Evolutionary conservation across 805 yeast species (phyloP), one percentile per base, ranked within the genome.

Genomic region (Wickerhamiella bombiphila): DNA sequence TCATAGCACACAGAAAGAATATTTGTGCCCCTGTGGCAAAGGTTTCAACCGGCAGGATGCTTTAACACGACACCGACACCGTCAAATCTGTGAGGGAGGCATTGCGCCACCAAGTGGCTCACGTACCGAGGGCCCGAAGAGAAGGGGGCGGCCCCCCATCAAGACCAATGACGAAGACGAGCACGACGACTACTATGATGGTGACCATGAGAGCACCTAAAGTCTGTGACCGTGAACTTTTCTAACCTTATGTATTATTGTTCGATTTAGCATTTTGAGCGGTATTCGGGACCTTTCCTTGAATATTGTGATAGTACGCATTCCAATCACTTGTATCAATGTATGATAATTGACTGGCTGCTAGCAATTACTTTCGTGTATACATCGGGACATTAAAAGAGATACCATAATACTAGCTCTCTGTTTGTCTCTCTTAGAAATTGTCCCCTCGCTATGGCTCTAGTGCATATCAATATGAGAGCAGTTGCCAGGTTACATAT

Each of bases 41-140:
- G 76, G 76, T 44, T 91, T 91, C 60, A 76, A 88, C 1, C 68
- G 97, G 41, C 77, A 80, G 38, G 96, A 91, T 62, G 94, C 95
- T 0, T 62, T 86, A 55, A 74, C 72, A 47, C 70, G 88, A 43
- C 98, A 88, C 54, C 65, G 82, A 46, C 64, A 72, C 33, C 68
- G 94, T 47, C 73, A 74, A 60, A 82, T 83, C 29, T 86, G 96
- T 53, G 49, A 60, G n/a, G 94, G 93, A 16, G 93, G 88, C 2
- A 56, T 73, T 8, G 30, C 13, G n/a, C 33, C 33, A 7, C 22
- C 33, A 30, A 16, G 13, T 7, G 14, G 14, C 22, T n/a, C 13
- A 9, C 11, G 9, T 24, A 9, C 26, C 9, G 26, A 9, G 26
- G 26, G 11, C 9, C 26, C 26, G 9, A 24, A 30, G 33, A 16